Conservation (phyloP, 805 yeast species). For the Isabelozyma gotoi region DNA sequence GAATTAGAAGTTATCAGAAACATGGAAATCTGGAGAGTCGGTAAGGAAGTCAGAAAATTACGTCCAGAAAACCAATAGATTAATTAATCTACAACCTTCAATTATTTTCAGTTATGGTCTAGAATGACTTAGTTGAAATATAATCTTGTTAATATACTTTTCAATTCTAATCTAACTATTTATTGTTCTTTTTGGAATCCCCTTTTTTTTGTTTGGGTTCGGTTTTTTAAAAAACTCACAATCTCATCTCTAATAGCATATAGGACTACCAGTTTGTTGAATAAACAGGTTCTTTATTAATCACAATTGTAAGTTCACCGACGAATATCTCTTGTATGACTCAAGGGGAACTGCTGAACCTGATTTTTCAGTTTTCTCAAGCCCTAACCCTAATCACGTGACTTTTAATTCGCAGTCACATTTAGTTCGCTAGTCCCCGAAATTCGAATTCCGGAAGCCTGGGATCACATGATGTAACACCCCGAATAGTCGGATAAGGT, state of each 20-base stretch:
- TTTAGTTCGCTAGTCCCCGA: neutral
- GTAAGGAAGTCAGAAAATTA: constrained; percentile 99
- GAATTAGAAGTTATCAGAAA: constrained; percentile 92
- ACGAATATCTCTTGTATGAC: no score
- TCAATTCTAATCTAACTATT: neutral
- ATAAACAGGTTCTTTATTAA: constrained; percentile 33
- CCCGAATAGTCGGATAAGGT: neutral
- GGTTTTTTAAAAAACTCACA: constrained; percentile 10
- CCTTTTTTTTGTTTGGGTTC: constrained; percentile 14
- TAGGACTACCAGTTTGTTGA: constrained; percentile 43
- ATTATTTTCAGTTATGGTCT: constrained; percentile 24
- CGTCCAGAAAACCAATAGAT: constrained; percentile 96
- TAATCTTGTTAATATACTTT: neutral
- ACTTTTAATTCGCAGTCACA: neutral
- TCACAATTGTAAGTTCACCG: neutral
- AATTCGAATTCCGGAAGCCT: neutral
- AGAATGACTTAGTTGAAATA: constrained; percentile 33
- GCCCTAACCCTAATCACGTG: neutral
- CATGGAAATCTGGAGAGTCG: constrained; percentile 99
- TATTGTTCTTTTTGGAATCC: constrained; percentile 15
- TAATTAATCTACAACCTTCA: neutral
- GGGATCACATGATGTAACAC: neutral
- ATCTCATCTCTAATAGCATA: constrained; percentile 19
- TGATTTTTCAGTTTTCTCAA: no score
- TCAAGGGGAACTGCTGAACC: no score